Percentiles rank a stretch among this genome's conserved stretches.
Conservation (phyloP, 805 yeast species). For the Lipomyces lipofer region DNA sequence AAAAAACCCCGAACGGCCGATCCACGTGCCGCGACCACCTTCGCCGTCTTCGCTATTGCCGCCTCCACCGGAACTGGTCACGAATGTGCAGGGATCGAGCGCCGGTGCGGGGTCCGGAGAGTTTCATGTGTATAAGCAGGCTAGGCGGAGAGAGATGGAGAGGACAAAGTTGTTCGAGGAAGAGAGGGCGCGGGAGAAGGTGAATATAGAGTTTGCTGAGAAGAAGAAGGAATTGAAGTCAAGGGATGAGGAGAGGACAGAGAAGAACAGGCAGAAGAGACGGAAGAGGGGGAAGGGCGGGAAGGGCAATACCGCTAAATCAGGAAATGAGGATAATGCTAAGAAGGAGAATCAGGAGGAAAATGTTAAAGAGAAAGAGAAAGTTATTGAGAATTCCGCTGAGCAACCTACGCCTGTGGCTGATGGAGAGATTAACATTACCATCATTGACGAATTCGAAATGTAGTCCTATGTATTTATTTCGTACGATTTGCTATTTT, state of each 20-base stretch:
- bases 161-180: constrained; percentile 34
- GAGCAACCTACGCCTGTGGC: constrained; percentile 6
- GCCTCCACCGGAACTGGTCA: constrained; percentile 37
- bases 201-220: constrained; percentile 34
- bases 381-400: not conserved
- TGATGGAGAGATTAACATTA: constrained; percentile 27
- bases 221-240: constrained; percentile 18
- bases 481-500: no score
- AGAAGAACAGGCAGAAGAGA: constrained; percentile 31
- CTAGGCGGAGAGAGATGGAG: constrained; percentile 38
- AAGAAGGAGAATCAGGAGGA: not conserved
- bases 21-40: constrained; percentile 20
- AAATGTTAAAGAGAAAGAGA: not conserved
- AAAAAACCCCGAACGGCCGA: constrained; percentile 14
- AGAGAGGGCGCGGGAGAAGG: constrained; percentile 31
- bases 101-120: constrained; percentile 45
- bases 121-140: constrained; percentile 41
- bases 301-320: not conserved
- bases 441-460: constrained; percentile 25
- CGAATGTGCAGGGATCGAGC: constrained; percentile 38
- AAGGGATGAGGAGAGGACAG: constrained; percentile 37
- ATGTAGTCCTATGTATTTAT: constrained; percentile 1
- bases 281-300: constrained; percentile 15
- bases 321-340: not conserved
- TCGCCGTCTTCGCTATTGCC: constrained; percentile 20